A percentile compares a stretch with the other conserved stretches of the same genome.
These are phyloP conservation scores for Penicillium frequentans DNA, from an alignment of 2,329 filamentous ascomycete genomes.

Conservation along the genomic window DNA sequence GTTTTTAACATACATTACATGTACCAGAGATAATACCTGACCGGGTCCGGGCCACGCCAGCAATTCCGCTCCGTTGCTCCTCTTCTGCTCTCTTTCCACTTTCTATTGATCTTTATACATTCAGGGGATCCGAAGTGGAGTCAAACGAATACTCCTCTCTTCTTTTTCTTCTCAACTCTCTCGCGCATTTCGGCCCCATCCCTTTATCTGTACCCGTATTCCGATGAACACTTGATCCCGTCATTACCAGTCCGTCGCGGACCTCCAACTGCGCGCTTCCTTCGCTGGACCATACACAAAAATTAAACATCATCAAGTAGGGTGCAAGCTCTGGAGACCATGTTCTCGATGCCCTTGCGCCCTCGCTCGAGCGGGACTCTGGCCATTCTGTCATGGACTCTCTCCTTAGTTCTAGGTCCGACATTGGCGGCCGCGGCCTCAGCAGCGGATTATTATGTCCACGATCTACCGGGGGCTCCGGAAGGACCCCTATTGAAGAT, in stretches of 20 bases:
- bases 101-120: background rate
- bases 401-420: constrained; percentile 29
- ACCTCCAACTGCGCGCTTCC: background rate
- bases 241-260: background rate
- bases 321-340: background rate
- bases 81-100: constrained; percentile 1
- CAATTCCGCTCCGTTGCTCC: constrained; percentile 11
- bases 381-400: constrained; percentile 23
- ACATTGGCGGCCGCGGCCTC: constrained; percentile 46
- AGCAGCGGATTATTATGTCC: constrained; percentile 87
- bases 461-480: constrained; percentile 79
- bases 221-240: constrained; percentile 2
- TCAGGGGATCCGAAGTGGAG: background rate
- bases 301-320: background rate
- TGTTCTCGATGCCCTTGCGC: constrained; percentile 21
- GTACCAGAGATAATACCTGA: constrained; percentile 1
- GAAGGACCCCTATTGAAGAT: constrained; percentile 81
- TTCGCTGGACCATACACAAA: background rate
- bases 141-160: background rate
- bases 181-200: background rate
- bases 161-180: background rate
- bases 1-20: constrained; percentile 4
- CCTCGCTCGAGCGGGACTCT: constrained; percentile 13
- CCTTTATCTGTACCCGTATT: background rate
- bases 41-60: constrained; percentile 18